Conservation (phyloP, 73 alveolate genomes). For the Blepharisma japonicum region DNA sequence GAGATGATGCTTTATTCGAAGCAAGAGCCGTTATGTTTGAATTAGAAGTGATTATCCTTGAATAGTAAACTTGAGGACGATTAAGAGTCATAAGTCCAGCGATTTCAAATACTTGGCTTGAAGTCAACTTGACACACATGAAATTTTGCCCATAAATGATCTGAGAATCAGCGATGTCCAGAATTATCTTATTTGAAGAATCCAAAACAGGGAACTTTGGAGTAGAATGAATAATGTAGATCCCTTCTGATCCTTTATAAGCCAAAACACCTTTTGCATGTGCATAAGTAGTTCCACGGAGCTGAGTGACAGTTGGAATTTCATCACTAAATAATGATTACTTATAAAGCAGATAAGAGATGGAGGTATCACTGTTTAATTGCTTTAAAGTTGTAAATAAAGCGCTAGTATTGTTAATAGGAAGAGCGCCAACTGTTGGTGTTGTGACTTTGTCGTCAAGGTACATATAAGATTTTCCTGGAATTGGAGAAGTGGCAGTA, state of each 20-base stretch:
- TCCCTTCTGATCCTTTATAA: background rate
- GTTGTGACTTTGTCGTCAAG: background rate
- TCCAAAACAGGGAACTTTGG: background rate
- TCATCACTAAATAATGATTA: background rate
- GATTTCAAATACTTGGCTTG: background rate
- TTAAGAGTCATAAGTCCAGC: background rate
- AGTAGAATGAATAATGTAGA: background rate
- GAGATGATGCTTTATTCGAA: background rate
- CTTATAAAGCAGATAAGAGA: background rate
- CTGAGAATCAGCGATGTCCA: background rate
- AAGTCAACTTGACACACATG: background rate
- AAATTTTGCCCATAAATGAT: background rate
- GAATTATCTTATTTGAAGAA: background rate
- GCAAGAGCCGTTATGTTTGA: background rate
- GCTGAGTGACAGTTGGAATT: background rate
- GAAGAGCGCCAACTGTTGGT: background rate
- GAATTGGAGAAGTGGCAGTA: background rate
- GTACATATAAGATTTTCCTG: slow-evolving; percentile 14
- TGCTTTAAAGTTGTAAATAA: background rate
- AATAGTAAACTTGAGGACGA: background rate
- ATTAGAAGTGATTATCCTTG: background rate
- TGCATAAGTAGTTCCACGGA: background rate
- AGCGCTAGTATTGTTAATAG: background rate
- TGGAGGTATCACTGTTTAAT: background rate
- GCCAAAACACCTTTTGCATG: background rate